Evolutionary conservation across 2,329 filamentous ascomycete genomes (phyloP), one percentile per base, ranked within the genome.

Genomic region (Penicillium occitanis): DNA sequence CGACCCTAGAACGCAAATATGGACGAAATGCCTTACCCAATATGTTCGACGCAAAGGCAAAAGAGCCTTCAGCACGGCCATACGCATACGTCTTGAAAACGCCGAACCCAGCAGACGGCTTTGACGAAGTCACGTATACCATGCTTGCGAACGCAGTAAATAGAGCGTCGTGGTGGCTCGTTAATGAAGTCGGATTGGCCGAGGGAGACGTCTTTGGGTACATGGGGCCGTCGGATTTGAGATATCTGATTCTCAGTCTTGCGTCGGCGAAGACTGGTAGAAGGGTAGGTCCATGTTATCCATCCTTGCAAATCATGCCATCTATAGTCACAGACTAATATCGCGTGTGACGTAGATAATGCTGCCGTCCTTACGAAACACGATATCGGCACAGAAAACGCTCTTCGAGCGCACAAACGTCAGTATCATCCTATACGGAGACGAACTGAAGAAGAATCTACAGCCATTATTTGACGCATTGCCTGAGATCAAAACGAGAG

Each of bases 251-350:
- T 11, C 61, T 66, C 10, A 46, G 11, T 19, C 33, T 64, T 28
- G 66, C 66, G n/a, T 60, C 64, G 19, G n/a, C 65, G 19, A 68
- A 68, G 57, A 68, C 66, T 44, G 64, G 66, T n/a, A 63, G 63
- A 40, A 68, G 46, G 55, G 66, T 66, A 22, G 1, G 66, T n/a
- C 13, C 5, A 25, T 25, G 25, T 25, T 25, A 4, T 4, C 25
- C 2, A 25, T 25, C 25, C 25, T 25, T 25, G 25, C 25, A 25
- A 25, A 25, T 25, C 25, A 25, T 25, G 25, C 25, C 25, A 25
- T 25, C 25, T 25, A 25, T 25, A 25, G 25, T 25, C 25, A 25
- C 25, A 25, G 25, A 42, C 40, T 66, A 14, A 57, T 22, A 14
- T 25, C 17, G 2, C 3, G 3, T 17, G 25, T 19, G n/a, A 13